Evolutionary conservation across 2,329 filamentous ascomycete species (phyloP), one percentile per base, ranked within the genome.

Genomic region (Pezizomycotina sp.): DNA sequence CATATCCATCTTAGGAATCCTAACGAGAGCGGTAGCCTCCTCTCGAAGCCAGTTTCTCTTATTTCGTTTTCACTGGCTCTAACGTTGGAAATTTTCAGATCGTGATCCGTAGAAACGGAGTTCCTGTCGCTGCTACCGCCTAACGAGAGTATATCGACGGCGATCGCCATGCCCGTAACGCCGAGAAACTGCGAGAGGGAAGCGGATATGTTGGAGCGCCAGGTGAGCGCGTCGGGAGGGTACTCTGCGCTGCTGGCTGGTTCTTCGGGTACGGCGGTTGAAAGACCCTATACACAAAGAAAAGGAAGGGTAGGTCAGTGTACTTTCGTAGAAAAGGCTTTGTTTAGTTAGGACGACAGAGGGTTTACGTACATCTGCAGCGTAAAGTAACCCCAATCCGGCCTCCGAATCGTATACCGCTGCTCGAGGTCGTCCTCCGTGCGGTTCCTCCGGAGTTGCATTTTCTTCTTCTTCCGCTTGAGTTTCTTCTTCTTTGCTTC

Each of bases 61-160:
- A n/a, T n/a, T n/a, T n/a, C n/a, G n/a, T n/a, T n/a, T n/a, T n/a
- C n/a, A n/a, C n/a, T n/a, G n/a, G n/a, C n/a, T n/a, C n/a, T n/a
- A n/a, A n/a, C n/a, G n/a, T n/a, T n/a, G n/a, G n/a, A n/a, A n/a
- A n/a, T n/a, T n/a, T n/a, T n/a, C n/a, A n/a, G n/a, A n/a, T n/a
- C n/a, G n/a, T n/a, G n/a, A n/a, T n/a, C n/a, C n/a, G n/a, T n/a
- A n/a, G n/a, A n/a, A n/a, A n/a, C n/a, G n/a, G n/a, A n/a, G n/a
- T n/a, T n/a, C n/a, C n/a, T n/a, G n/a, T n/a, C n/a, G n/a, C n/a
- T n/a, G n/a, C n/a, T n/a, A n/a, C n/a, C n/a, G n/a, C n/a, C n/a
- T n/a, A n/a, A n/a, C n/a, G n/a, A n/a, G n/a, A 86, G 63, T 13
- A 84, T 69, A 51, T 86, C 80, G 37, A 83, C 53, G 1, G 73